Evolutionary conservation across 768 basidiomycete genomes (phyloP).

Genomic region (Boletus fagicola): DNA sequence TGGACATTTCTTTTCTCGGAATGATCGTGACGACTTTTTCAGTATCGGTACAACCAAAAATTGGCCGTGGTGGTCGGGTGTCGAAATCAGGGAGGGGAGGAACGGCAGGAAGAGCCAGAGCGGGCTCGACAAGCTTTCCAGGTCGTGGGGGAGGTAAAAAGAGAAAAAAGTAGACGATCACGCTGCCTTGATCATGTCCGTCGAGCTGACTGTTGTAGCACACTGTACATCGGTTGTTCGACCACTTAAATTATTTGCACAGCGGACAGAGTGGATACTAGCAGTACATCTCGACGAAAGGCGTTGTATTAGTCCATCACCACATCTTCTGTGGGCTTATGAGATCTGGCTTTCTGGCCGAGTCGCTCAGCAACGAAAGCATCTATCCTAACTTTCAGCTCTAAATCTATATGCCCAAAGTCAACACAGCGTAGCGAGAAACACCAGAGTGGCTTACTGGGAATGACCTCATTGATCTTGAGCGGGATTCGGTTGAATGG

Average conservation of each 20-base stretch:
- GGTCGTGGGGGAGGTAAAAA: constrained; percentile 32
- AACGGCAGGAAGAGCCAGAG: constrained; percentile 25
- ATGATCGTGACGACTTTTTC: constrained; percentile 16
- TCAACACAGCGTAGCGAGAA: constrained; percentile 4
- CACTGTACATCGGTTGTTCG: neutral
- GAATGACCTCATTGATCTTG: constrained; percentile 71
- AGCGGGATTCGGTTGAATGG: constrained; percentile 94
- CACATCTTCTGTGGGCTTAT: constrained; percentile 27
- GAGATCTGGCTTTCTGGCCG: constrained; percentile 31
- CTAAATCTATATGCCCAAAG: constrained; percentile 45
- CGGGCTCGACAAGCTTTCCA: constrained; percentile 18
- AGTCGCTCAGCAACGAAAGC: constrained; percentile 63
- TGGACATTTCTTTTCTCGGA: neutral
- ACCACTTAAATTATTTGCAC: constrained; percentile 6
- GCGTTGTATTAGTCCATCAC: constrained; percentile 19
- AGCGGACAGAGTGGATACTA: constrained; percentile 1
- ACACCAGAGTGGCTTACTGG: constrained; percentile 50
- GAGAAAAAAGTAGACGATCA: constrained; percentile 31
- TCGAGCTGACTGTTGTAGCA: neutral
- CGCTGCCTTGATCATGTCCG: neutral
- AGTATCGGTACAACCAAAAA: constrained; percentile 23
- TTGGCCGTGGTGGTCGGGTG: constrained; percentile 27
- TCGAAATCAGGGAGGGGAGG: constrained; percentile 27
- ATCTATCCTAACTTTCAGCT: constrained; percentile 74
- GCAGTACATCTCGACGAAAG: constrained; percentile 6